Percentiles rank a stretch among this genome's conserved stretches.
These are phyloP conservation scores for Ettlia oleoabundans DNA, from an alignment of 139 green algal species.

Conservation along the genomic window DNA sequence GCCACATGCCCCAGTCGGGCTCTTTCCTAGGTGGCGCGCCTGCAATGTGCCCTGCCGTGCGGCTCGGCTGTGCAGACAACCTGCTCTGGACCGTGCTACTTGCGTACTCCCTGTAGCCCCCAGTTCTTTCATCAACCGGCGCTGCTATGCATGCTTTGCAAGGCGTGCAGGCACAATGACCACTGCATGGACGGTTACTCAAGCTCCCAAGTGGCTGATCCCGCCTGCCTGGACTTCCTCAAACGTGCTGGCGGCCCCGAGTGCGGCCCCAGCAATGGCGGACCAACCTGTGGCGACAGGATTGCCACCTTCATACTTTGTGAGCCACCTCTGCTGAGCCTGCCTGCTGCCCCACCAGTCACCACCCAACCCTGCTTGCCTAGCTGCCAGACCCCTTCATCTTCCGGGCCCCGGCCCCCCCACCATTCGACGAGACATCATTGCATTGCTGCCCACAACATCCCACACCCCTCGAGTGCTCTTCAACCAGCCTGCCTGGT, in stretches of 20 bases:
- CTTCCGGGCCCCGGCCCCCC: not conserved
- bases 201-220: not conserved
- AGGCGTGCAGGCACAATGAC: conserved; percentile 41
- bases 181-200: conserved; percentile 33
- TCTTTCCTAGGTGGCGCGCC: no score
- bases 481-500: not conserved
- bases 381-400: not conserved
- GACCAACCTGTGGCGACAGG: conserved; percentile 48
- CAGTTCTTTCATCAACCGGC: no score
- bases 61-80: no score
- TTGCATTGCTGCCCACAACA: no score
- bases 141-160: not conserved
- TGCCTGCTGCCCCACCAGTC: not conserved
- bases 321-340: not conserved
- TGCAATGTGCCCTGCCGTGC: no score
- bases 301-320: conserved; percentile 50
- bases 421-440: no score
- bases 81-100: no score
- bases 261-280: conserved; percentile 43
- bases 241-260: conserved; percentile 45
- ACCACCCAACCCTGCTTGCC: not conserved
- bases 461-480: not conserved
- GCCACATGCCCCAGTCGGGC: no score
- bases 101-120: no score
- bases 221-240: conserved; percentile 42